A percentile compares a stretch with the other conserved stretches of the same genome.
Conservation (phyloP, 1,284 basidiomycete genomes). For the Ceratobasidium sp. region DNA sequence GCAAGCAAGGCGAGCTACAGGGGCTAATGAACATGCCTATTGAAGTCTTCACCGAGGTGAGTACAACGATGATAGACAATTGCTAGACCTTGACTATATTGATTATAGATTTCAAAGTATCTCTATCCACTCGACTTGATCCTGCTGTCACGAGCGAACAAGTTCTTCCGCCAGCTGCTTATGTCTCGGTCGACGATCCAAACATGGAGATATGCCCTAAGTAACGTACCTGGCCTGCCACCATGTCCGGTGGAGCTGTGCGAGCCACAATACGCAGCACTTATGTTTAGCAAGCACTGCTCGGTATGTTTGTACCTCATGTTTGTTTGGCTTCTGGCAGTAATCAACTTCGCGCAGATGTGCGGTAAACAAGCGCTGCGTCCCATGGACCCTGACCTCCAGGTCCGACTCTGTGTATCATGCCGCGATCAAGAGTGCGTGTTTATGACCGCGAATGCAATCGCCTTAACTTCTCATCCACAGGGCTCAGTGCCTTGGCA, state of each 20-base stretch:
- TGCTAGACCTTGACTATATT: neutral
- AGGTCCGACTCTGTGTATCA: constrained; percentile 8
- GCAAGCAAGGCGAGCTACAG: constrained; percentile 36
- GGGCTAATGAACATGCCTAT: constrained; percentile 22
- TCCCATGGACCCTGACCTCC: constrained; percentile 15
- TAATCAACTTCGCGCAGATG: neutral
- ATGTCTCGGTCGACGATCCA: constrained; percentile 15
- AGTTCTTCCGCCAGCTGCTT: constrained; percentile 20
- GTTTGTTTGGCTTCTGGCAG: neutral
- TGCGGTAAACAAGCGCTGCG: constrained; percentile 13
- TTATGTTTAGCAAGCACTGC: constrained; percentile 32
- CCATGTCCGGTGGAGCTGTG: constrained; percentile 39
- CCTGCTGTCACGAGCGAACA: constrained; percentile 27
- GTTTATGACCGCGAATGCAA: neutral
- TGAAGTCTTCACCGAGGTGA: constrained; percentile 15
- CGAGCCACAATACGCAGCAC: constrained; percentile 29
- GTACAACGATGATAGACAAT: neutral
- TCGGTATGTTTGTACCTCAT: constrained; percentile 20
- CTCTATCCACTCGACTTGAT: constrained; percentile 36
- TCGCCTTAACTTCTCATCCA: neutral
- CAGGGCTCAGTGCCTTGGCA: neutral
- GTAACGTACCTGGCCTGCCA: neutral
- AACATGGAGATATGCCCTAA: constrained; percentile 20
- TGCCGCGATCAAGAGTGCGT: constrained; percentile 27
- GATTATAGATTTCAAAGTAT: constrained; percentile 23